Evolutionary conservation across 768 basidiomycete species (phyloP).

Genomic region (Suillus ampliporus): DNA sequence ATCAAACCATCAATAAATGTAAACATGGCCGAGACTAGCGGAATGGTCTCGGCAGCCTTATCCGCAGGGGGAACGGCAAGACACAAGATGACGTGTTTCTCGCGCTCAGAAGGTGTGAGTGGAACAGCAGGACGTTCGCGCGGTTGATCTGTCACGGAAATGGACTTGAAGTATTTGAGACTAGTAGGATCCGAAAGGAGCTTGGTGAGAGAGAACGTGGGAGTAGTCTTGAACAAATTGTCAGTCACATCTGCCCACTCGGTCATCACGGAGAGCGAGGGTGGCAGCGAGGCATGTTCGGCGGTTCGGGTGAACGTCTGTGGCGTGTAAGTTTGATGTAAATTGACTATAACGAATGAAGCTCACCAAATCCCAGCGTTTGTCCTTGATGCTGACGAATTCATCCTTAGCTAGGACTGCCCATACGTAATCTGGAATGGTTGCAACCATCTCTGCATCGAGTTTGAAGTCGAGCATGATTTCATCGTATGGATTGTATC

Average conservation of each 20-base stretch:
- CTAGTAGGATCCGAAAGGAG: conserved; percentile 69
- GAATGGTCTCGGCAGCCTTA: conserved; percentile 53
- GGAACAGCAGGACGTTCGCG: conserved; percentile 65
- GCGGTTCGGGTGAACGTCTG: conserved; percentile 85
- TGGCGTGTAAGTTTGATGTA: not conserved
- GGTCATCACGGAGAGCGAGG: conserved; percentile 75
- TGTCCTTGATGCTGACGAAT: conserved; percentile 66
- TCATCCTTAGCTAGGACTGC: conserved; percentile 84
- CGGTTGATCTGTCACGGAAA: conserved; percentile 91
- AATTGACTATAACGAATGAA: conserved; percentile 11
- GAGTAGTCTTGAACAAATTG: conserved; percentile 62
- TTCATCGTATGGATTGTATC: conserved; percentile 70
- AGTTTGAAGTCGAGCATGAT: conserved; percentile 84
- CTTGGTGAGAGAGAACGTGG: conserved; percentile 55
- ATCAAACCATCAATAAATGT: conserved; percentile 73
- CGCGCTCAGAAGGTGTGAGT: conserved; percentile 53
- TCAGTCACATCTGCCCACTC: conserved; percentile 91
- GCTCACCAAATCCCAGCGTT: conserved; percentile 88
- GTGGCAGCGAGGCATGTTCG: conserved; percentile 66
- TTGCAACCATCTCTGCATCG: conserved; percentile 39
- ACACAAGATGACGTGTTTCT: conserved; percentile 79
- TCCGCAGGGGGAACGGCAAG: conserved; percentile 59
- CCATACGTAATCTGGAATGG: conserved; percentile 77
- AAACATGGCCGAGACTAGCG: conserved; percentile 73
- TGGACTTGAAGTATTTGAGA: conserved; percentile 80